phyloP scores from a whole-genome alignment of 2,329 filamentous ascomycete genomes.

The Coniella lustricola region DNA sequence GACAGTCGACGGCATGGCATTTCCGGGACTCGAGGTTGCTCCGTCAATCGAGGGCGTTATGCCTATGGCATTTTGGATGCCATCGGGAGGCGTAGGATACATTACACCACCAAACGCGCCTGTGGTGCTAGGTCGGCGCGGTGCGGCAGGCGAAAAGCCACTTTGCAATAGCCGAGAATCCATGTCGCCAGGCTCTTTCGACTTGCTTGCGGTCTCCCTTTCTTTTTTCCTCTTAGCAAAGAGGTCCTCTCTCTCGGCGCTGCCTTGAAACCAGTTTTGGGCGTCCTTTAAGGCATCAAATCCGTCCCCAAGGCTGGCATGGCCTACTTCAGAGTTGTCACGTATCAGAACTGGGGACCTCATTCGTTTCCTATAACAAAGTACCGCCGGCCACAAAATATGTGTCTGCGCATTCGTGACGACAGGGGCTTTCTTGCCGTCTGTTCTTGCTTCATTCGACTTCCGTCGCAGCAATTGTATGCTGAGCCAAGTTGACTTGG shows the following conservation, averaged over 20 bases:
- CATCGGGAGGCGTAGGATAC: constrained; percentile 68
- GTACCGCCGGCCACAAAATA: constrained; percentile 47
- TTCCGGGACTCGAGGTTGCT: constrained; percentile 48
- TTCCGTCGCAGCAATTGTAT: constrained; percentile 42
- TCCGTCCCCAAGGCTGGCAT: constrained; percentile 34
- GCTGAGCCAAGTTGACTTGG: constrained; percentile 42
- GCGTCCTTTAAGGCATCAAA: constrained; percentile 44
- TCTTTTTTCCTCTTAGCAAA: constrained; percentile 44
- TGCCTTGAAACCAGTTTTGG: constrained; percentile 40
- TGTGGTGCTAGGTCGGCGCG: constrained; percentile 41
- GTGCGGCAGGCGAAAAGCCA: constrained; percentile 44
- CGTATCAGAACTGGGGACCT: constrained; percentile 18
- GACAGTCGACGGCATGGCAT: constrained; percentile 27
- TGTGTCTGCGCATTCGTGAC: constrained; percentile 29
- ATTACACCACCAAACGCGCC: constrained; percentile 45
- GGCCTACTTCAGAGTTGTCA: constrained; percentile 24
- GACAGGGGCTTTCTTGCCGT: constrained; percentile 35
- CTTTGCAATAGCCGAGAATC: constrained; percentile 36
- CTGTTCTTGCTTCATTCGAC: constrained; percentile 33
- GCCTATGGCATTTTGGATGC: constrained; percentile 45
- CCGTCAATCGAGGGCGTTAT: constrained; percentile 52
- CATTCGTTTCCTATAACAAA: constrained; percentile 45
- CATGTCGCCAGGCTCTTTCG: constrained; percentile 35
- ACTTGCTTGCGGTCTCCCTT: constrained; percentile 31
- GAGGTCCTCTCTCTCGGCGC: constrained; percentile 39